Base-by-base conservation (phyloP, 108 stramenopile species). In the Nitzschia palea region DNA sequence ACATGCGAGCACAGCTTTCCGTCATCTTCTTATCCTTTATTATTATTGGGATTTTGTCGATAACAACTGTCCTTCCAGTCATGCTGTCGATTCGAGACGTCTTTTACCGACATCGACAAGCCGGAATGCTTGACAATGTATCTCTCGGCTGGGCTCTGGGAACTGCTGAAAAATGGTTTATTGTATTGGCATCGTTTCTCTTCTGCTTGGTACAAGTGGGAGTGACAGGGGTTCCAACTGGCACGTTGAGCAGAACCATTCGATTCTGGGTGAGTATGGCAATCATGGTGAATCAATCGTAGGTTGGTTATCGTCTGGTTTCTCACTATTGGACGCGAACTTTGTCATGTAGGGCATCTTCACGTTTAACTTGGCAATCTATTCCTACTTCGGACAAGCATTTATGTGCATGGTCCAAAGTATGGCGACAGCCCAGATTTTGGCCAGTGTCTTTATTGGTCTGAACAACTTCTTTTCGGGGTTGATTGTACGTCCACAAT, bases 391-490 rank as follows among this genome's bases (percentile, higher is more conserved):
- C 78, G 88, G 85, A 18, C 88, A 90, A 65, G 80, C 82, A 30
- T 90, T 90, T 62, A 85, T 86, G 78, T 86, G 86, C 56, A 52
- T 87, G 34, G 86, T 90, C 1, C 71, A 60, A 48, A 72, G 76
- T 17, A 80, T 82, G 63, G 60, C 77, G 26, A 86, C 88, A 0
- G 83, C 81, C 1, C 74, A 81, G 40, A 80, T 85, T 34, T 76
- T 90, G 3, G 75, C 80, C 27, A 83, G 84, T 56, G 86, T 82
- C 18, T 86, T 82, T 54, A 90, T 90, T 33, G 88, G 88, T 2
- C 58, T 86, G n/a, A 90, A 90, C 62, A 81, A 85, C 30, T 86
- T 90, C 77, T 90, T 86, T 62, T 83, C 88, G 31, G 88, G 88
- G 28, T 65, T 86, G 33, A 83, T 90, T 47, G 86, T 90, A 25